Base-by-base conservation (phyloP, 2,329 filamentous ascomycete species). In the Fusarium tanahbumbuense region DNA sequence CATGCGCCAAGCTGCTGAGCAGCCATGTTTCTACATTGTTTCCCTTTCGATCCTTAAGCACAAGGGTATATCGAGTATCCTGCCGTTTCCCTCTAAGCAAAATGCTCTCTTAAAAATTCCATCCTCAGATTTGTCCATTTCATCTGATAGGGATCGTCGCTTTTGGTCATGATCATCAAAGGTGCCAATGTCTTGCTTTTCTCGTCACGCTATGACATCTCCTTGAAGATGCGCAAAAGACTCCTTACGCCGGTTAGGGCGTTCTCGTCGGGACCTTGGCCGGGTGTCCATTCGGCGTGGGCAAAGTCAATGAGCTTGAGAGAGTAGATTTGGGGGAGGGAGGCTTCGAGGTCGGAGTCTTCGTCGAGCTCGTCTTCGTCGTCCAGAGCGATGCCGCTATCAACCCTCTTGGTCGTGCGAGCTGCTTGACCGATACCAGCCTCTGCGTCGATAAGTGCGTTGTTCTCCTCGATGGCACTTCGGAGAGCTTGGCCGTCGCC, bases 241-340 rank as follows among this genome's bases (percentile, higher is more conserved):
- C 87, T 95, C 76, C 89, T 85, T 67, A 98, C 88, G 0, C 94
- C 94, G 37, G 83, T 83, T 32, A 98, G 83, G 16, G 87, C 83
- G 76, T 98, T 98, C 81, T 97, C 91, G 78, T 99, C 96, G 0
- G 92, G 91, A 0, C 95, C 95, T 74, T 91, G 82, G 2, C 93
- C 93, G 0, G 93, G 92, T 2, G 89, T 91, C 90, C 92, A 98
- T 52, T 85, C 82, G 13, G 96, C 96, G 80, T 99, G 96, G 3
- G 96, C 96, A 85, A 99, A 99, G 79, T 99, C 96, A 73, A 99
- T 99, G 68, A 99, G 85, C 77, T 95, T 96, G 52, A 98, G 85
- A 15, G 89, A 87, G 75, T 91, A 93, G 45, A 97, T 88, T 73
- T 90, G 90, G 0, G 91, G 91, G 13, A 83, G 65, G 18, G 72